Percentiles rank a stretch among this genome's conserved stretches.
Conservation (phyloP, 495 filamentous ascomycete species). For the Trichoderma parareesei region DNA sequence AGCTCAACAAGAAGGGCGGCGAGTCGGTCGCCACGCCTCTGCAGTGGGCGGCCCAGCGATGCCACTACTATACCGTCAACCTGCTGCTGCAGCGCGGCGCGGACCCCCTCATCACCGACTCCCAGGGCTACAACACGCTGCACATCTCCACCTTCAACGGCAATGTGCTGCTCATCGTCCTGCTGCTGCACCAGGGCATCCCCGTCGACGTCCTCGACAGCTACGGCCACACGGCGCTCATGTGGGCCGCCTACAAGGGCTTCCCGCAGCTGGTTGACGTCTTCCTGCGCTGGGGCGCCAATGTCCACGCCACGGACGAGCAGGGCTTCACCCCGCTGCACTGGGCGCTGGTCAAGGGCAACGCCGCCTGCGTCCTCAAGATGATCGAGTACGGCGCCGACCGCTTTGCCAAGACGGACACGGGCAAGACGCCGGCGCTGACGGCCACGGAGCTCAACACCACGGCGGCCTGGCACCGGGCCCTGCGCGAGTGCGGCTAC, state of each 20-base stretch:
- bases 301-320: conserved; percentile 82
- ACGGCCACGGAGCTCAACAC: conserved; percentile 89
- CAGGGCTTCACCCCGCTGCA: conserved; percentile 88
- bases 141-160: conserved; percentile 96
- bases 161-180: conserved; percentile 83
- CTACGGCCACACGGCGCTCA: conserved; percentile 83
- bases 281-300: conserved; percentile 90
- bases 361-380: conserved; percentile 76
- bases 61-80: conserved; percentile 72
- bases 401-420: conserved; percentile 74
- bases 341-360: conserved; percentile 94
- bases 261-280: conserved; percentile 85
- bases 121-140: conserved; percentile 92
- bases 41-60: conserved; percentile 93
- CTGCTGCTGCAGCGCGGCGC: conserved; percentile 80
- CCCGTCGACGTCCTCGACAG: conserved; percentile 83
- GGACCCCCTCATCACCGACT: conserved; percentile 79
- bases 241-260: conserved; percentile 99
- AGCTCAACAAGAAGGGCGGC: conserved; percentile 90
- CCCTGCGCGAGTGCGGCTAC: conserved; percentile 77
- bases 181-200: conserved; percentile 83
- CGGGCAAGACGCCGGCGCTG: conserved; percentile 77
- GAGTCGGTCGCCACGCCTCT: conserved; percentile 88
- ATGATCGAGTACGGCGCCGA: conserved; percentile 91
- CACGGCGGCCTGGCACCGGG: conserved; percentile 68